A percentile compares a stretch with the other conserved stretches of the same genome.
Conservation (phyloP, 257 asterid species). For the Asclepias syriaca region DNA sequence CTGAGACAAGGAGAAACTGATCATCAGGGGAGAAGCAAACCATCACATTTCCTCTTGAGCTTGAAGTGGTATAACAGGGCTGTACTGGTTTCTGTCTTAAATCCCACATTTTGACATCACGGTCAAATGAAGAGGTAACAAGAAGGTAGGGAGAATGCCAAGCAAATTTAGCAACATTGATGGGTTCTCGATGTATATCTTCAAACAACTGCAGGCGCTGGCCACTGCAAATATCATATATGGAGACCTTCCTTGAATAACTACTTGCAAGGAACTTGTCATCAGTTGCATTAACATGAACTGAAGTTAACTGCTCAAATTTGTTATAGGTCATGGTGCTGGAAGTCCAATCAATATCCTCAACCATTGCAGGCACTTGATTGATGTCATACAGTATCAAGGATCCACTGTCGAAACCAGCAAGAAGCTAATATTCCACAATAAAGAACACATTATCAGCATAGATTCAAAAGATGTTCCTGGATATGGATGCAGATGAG, state of each 20-base stretch:
- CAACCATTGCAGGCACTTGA: constrained; percentile 14
- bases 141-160: constrained; percentile 60
- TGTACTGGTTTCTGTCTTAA: constrained; percentile 46
- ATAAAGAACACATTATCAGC: constrained; percentile 20
- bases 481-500: not conserved
- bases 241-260: constrained; percentile 69
- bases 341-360: constrained; percentile 25
- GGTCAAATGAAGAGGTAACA: constrained; percentile 80
- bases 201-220: constrained; percentile 44
- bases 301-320: constrained; percentile 76
- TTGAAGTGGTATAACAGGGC: constrained; percentile 63
- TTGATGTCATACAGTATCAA: constrained; percentile 67
- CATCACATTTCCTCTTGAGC: constrained; percentile 86
- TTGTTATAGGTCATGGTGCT: constrained; percentile 37
- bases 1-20: constrained; percentile 70
- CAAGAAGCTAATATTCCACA: constrained; percentile 52
- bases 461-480: not conserved
- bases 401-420: constrained; percentile 68
- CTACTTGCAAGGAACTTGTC: constrained; percentile 70
- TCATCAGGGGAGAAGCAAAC: constrained; percentile 82
- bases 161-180: constrained; percentile 75
- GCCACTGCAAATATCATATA: constrained; percentile 61
- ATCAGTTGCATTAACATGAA: constrained; percentile 70
- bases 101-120: constrained; percentile 85
- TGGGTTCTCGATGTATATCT: constrained; percentile 68